Percentiles rank a stretch among this genome's conserved stretches.
Conservation (phyloP, 108 stramenopile species). For the Mayamaea pseudoterrestris region DNA sequence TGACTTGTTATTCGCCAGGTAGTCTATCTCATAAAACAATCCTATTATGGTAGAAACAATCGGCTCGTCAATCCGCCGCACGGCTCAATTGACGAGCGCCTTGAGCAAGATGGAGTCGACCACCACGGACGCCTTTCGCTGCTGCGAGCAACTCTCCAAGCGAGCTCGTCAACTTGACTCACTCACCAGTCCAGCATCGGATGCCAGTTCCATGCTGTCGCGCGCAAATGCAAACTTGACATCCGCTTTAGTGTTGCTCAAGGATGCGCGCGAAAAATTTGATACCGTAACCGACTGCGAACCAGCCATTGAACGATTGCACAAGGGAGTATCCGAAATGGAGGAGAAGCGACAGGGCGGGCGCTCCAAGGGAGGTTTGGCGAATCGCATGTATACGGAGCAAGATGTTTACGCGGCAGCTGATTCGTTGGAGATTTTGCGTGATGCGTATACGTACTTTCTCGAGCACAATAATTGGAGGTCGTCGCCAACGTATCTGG, state of each 20-base stretch:
- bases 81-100: slow-evolving; percentile 27
- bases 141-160: slow-evolving; percentile 51
- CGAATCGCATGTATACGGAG: slow-evolving; percentile 41
- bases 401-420: slow-evolving; percentile 79
- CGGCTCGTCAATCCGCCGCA: too few species aligned
- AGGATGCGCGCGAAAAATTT: slow-evolving; percentile 75
- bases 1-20: too few species aligned
- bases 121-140: slow-evolving; percentile 33
- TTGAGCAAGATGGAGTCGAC: slow-evolving; percentile 44
- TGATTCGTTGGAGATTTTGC: slow-evolving; percentile 75
- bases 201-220: slow-evolving; percentile 48
- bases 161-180: slow-evolving; percentile 66
- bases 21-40: too few species aligned
- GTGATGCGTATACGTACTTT: slow-evolving; percentile 77
- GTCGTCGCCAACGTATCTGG: slow-evolving; percentile 33
- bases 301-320: slow-evolving; percentile 53
- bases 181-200: slow-evolving; percentile 67
- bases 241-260: slow-evolving; percentile 40
- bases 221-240: slow-evolving; percentile 48
- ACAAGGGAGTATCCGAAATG: slow-evolving; percentile 46
- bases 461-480: slow-evolving; percentile 45
- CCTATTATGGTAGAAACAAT: too few species aligned
- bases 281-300: slow-evolving; percentile 73
- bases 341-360: slow-evolving; percentile 26
- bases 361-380: slow-evolving; percentile 8